These are phyloP conservation scores for Ophiostoma piceae DNA, from an alignment of 2,329 filamentous ascomycete species.

Conservation along the genomic window DNA sequence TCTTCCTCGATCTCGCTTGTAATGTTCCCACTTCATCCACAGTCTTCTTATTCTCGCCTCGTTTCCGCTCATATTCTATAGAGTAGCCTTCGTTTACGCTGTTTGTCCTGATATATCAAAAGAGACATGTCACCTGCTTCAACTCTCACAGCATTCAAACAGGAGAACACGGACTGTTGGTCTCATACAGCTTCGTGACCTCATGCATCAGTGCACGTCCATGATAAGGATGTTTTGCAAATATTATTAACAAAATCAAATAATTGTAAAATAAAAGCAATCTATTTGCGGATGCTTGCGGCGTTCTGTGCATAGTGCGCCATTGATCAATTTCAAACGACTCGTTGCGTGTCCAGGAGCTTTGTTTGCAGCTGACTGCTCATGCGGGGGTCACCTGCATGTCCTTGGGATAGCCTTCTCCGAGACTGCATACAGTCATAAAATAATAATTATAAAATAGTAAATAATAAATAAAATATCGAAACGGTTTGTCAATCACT, in stretches of 20 bases:
- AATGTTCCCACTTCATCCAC: not conserved
- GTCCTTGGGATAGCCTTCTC: not conserved
- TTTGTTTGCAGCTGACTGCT: not conserved
- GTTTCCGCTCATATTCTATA: not conserved
- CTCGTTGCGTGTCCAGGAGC: not conserved
- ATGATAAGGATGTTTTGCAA: not conserved
- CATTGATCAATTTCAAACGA: not conserved
- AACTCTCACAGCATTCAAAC: constrained; percentile 7
- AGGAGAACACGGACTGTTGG: constrained; percentile 5
- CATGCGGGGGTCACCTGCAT: not conserved
- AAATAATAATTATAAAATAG: too few relatives aligned
- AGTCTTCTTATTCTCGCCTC: not conserved
- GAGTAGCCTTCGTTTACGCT: not conserved
- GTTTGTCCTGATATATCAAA: not conserved
- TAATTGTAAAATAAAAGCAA: not conserved
- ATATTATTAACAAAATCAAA: not conserved
- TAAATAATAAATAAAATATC: too few relatives aligned
- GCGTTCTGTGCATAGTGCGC: not conserved
- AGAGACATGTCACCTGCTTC: constrained; percentile 18
- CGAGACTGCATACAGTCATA: not conserved
- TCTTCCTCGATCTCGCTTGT: not conserved
- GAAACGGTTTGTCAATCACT: not conserved
- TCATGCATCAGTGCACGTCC: constrained; percentile 1
- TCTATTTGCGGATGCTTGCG: not conserved
- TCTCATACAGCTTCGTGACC: not conserved